phyloP scores from a whole-genome alignment of 75 land plant species.

The Pseudotsuga menziesii region DNA sequence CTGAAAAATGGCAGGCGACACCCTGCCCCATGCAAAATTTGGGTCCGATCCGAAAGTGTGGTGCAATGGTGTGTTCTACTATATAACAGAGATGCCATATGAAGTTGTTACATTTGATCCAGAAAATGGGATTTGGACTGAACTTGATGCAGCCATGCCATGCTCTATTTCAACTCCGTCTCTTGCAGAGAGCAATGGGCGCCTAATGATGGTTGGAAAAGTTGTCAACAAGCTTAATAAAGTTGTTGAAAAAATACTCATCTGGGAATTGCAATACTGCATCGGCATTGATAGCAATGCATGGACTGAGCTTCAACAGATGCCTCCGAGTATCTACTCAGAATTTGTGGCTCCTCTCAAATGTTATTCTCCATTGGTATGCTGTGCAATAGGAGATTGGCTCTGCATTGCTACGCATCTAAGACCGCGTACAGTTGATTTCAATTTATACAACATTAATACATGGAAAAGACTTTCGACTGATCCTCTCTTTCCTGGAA shows the following conservation, averaged over 20 bases:
- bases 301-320: slow-evolving; percentile 15
- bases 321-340: slow-evolving; percentile 7
- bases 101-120: slow-evolving; percentile 25
- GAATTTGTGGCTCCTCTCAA: slow-evolving; percentile 12
- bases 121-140: slow-evolving; percentile 21
- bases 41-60: slow-evolving; percentile 31
- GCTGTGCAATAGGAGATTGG: slow-evolving; percentile 13
- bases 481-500: slow-evolving; percentile 23
- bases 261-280: background rate
- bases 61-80: slow-evolving; percentile 25
- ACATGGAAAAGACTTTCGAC: slow-evolving; percentile 17
- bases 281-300: background rate
- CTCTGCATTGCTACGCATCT: slow-evolving; percentile 22
- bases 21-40: slow-evolving; percentile 27
- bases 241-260: background rate
- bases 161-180: slow-evolving; percentile 23
- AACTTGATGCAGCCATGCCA: slow-evolving; percentile 28
- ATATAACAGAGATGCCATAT: slow-evolving; percentile 29
- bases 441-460: slow-evolving; percentile 1
- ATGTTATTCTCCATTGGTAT: slow-evolving; percentile 16
- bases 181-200: slow-evolving; percentile 22
- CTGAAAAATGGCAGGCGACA: slow-evolving; percentile 21
- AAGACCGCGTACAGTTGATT: slow-evolving; percentile 7
- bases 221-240: background rate
- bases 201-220: slow-evolving; percentile 31